Base-by-base conservation (phyloP, 2,329 filamentous ascomycete genomes). In the Sporothrix variecibatus region DNA sequence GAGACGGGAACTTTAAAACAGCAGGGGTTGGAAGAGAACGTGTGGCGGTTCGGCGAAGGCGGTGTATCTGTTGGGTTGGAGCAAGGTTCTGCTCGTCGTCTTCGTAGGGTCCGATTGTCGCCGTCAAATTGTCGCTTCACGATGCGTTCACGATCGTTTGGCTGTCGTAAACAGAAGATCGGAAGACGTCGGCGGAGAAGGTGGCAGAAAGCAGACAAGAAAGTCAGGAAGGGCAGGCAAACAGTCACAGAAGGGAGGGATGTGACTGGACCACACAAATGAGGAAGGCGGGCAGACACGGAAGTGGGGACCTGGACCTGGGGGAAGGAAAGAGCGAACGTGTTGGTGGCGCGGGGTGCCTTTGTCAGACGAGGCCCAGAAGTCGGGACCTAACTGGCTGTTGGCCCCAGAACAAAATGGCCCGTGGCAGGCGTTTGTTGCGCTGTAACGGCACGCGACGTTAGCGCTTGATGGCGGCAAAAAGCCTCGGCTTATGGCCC, bases 401-500 rank as follows among this genome's bases (percentile, higher is more conserved):
- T 20, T 49, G 43, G 43, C 43, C 15, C 43, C 20, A 67, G 62
- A 46, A 23, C 28, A 40, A 26, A 26, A n/a, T 56, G 8, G 49
- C 46, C n/a, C 6, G 49, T 38, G 31, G 20, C 43, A 69, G 49
- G 67, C 67, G 46, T 17, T 69, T 53, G 49, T 38, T 38, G 28
- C 49, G n/a, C 51, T 58, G 68, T 58, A 71, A 6, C 23, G 51
- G 49, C 68, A 60, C 49, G 68, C 70, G 40, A 64, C 40, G 20
- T 38, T 49, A 34, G 60, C 64, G 72, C 72, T 69, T 60, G 64
- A 31, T 56, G 31, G 72, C 51, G 51, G 51, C 64, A 60, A 60
- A 58, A 58, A 69, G 72, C 72, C 72, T 73, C 72, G 72, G 72
- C 64, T 69, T 34, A 34, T 43, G 46, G 28, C 49, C 62, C 31